Base-by-base conservation (phyloP, 345 rosid genomes). In the Eucalyptus guilfoylei region DNA sequence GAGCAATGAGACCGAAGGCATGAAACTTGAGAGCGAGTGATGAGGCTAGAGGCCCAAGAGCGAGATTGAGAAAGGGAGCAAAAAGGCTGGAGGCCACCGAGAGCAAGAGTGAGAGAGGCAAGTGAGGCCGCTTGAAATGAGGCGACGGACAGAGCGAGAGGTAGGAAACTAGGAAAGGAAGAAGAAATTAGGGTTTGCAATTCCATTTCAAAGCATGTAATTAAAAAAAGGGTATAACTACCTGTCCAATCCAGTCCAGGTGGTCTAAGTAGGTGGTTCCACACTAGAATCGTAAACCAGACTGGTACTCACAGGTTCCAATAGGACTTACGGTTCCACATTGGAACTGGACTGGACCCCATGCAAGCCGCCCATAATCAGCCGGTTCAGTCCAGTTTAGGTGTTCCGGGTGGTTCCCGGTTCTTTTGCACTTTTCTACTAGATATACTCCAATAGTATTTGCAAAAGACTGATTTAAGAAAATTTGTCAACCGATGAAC, bases 1-100 rank as follows among this genome's bases (percentile, higher is more conserved):
- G 9, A 28, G 69, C 16, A 12, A 28, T 0, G 0, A 62, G 69
- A 0, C 62, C 30, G 0, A 30, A 62, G 69, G 69, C 1, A 28
- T 28, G 69, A 62, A 0, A 30, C 9, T 62, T 62, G 69, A 62
- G 69, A 28, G 69, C 8, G 0, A 62, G 32, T 62, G 15, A 52
- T 1, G 0, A 52, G 58, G 58, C 0, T 19, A 1, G 26, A 52
- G 58, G 58, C 26, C 58, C 26, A 52, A 52, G 58, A 52, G 58
- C 2, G 4, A 52, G 58, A 21, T 52, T 28, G 32, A 28, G 69
- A 62, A 0, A 62, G 69, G 69, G 69, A 62, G 69, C 34, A 14
- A 62, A 6, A 62, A 62, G 69, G 69, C 69, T 30, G 9, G 69
- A 28, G 69, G 69, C 32, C 30, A 24, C 0, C 6, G 1, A 55